phyloP scores from a whole-genome alignment of 2,329 filamentous ascomycete species.

The Sphaerulina musiva region DNA sequence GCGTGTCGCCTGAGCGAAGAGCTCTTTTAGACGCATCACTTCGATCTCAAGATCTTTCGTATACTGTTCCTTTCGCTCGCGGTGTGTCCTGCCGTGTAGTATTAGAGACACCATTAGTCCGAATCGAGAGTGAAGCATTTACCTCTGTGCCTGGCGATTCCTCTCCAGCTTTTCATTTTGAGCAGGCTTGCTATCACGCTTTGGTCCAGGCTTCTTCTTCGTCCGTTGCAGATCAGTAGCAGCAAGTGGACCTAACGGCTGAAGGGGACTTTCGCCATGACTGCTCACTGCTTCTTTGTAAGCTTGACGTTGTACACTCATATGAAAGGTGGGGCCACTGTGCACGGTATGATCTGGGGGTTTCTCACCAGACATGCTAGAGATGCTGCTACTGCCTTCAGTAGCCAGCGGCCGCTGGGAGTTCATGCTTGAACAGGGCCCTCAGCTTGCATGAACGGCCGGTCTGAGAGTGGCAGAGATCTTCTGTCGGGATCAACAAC shows the following conservation, averaged over 20 bases:
- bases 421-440: constrained; percentile 11
- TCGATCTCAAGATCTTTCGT: constrained; percentile 24
- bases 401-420: constrained; percentile 13
- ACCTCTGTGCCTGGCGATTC: constrained; percentile 24
- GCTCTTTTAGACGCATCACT: constrained; percentile 20
- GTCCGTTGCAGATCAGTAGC: constrained; percentile 5
- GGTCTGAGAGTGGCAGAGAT: neutral
- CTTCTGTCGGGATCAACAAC: neutral
- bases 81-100: constrained; percentile 18
- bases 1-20: constrained; percentile 15
- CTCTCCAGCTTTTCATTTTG: constrained; percentile 22
- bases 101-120: neutral
- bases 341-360: neutral
- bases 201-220: constrained; percentile 23
- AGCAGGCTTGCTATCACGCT: constrained; percentile 22
- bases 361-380: constrained; percentile 16
- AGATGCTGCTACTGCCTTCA: constrained; percentile 7
- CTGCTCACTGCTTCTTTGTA: constrained; percentile 10
- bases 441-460: neutral
- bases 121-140: neutral
- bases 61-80: constrained; percentile 24
- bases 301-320: constrained; percentile 7
- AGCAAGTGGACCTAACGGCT: constrained; percentile 4
- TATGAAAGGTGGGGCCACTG: neutral
- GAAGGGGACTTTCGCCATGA: constrained; percentile 4